Evolutionary conservation across 345 rosid species (phyloP).

Genomic region (rapeseed (Brassica napus)): DNA sequence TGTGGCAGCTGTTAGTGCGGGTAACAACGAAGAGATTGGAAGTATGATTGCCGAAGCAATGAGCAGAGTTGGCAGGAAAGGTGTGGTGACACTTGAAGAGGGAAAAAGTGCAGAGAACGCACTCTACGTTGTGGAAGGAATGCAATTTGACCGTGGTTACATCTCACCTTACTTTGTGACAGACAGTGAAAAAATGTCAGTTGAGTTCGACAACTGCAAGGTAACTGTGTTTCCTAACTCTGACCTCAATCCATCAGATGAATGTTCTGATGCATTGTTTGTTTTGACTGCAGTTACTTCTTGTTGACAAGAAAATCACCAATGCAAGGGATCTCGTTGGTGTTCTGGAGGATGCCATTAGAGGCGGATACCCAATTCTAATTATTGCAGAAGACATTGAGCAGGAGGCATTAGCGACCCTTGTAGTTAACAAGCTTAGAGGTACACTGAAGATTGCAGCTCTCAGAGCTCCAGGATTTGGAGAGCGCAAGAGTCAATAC

Average conservation of each 20-base stretch:
- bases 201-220: slow-evolving; percentile 97
- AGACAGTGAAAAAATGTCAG: slow-evolving; percentile 96
- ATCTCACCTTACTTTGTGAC: slow-evolving; percentile 98
- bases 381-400: slow-evolving; percentile 94
- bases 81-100: slow-evolving; percentile 79
- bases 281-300: slow-evolving; percentile 68
- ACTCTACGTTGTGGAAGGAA: slow-evolving; percentile 98
- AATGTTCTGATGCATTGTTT: neutral
- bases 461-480: slow-evolving; percentile 96
- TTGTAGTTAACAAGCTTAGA: slow-evolving; percentile 92
- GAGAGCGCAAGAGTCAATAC: slow-evolving; percentile 94
- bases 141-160: slow-evolving; percentile 99
- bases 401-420: slow-evolving; percentile 95
- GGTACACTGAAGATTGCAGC: slow-evolving; percentile 95
- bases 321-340: slow-evolving; percentile 93
- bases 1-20: slow-evolving; percentile 99
- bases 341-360: slow-evolving; percentile 90
- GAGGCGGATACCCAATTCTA: slow-evolving; percentile 71
- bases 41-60: slow-evolving; percentile 98
- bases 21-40: slow-evolving; percentile 91
- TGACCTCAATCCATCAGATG: neutral
- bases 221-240: slow-evolving; percentile 39
- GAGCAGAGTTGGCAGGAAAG: slow-evolving; percentile 96
- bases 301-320: slow-evolving; percentile 95
- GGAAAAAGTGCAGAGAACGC: slow-evolving; percentile 96